Conservation (phyloP, 2,329 filamentous ascomycete species). For the Fusarium gaditjirri region DNA sequence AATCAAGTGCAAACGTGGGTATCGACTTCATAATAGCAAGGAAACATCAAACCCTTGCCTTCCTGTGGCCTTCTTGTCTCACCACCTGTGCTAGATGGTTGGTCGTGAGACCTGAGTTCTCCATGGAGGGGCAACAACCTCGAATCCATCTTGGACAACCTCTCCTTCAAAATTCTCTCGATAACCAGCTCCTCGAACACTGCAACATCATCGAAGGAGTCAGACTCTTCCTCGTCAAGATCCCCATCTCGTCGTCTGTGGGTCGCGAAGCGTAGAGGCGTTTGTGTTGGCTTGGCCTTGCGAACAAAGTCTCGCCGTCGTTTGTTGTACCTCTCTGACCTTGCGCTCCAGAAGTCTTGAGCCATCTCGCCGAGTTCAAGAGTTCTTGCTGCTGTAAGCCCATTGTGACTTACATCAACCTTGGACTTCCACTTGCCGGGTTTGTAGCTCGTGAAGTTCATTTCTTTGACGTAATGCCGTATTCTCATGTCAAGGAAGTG, state of each 20-base stretch:
- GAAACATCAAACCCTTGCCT: conserved; percentile 9
- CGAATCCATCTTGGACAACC: not conserved
- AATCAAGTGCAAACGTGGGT: conserved; percentile 10
- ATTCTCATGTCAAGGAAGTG: not conserved
- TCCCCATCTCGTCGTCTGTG: not conserved
- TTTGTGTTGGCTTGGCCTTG: not conserved
- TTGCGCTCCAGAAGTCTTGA: conserved; percentile 25
- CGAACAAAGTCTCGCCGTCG: conserved; percentile 16
- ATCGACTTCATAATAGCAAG: conserved; percentile 21
- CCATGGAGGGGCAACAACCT: not conserved
- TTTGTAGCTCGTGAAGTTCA: not conserved
- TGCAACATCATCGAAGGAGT: conserved; percentile 8
- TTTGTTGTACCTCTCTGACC: conserved; percentile 5
- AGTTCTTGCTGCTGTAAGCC: not conserved
- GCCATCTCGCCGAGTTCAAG: conserved; percentile 20
- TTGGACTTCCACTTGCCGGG: conserved; percentile 4
- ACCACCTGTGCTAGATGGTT: not conserved
- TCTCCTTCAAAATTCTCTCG: not conserved
- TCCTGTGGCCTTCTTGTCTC: not conserved
- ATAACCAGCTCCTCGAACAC: not conserved
- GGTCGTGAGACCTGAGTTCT: not conserved
- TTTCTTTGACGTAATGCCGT: not conserved
- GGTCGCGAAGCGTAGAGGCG: conserved; percentile 10
- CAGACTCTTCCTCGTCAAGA: conserved; percentile 15
- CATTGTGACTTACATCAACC: not conserved